A percentile compares a stretch with the other conserved stretches of the same genome.
phyloP scores from a whole-genome alignment of 2,329 filamentous ascomycete species.

The Fusarium robinianum region DNA sequence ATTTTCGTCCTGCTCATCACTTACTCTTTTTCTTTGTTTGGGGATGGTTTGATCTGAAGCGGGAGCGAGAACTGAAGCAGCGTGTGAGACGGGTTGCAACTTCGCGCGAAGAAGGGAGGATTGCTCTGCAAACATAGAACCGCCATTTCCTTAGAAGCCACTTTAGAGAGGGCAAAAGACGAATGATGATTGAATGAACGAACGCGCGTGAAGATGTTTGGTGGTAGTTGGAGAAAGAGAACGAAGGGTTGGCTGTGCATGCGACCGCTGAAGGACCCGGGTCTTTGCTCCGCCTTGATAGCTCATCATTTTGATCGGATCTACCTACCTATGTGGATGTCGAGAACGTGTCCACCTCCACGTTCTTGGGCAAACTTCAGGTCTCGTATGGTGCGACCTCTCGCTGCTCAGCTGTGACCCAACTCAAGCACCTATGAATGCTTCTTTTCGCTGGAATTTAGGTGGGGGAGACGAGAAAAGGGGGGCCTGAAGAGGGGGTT shows the following conservation, averaged over 20 bases:
- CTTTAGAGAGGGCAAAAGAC: conserved; percentile 24
- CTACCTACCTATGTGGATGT: too few relatives aligned
- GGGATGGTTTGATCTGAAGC: conserved; percentile 19
- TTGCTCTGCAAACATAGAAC: conserved; percentile 28
- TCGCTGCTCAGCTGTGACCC: too few relatives aligned
- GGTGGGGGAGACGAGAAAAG: conserved; percentile 18
- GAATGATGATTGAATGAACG: conserved; percentile 29
- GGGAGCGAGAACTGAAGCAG: conserved; percentile 24
- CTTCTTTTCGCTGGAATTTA: conserved; percentile 20
- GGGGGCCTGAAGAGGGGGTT: conserved; percentile 15
- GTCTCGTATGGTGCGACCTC: too few relatives aligned
- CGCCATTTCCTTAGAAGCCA: conserved; percentile 25
- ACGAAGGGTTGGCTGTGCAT: too few relatives aligned
- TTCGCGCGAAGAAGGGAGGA: conserved; percentile 14
- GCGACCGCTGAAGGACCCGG: too few relatives aligned
- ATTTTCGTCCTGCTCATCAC: conserved; percentile 1
- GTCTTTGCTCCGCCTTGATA: too few relatives aligned
- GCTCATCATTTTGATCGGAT: too few relatives aligned
- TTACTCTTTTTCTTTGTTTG: conserved; percentile 20
- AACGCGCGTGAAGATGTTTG: too few relatives aligned
- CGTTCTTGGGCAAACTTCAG: too few relatives aligned
- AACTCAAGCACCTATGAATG: conserved; percentile 14
- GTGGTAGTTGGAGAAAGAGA: too few relatives aligned
- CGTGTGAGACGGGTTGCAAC: conserved; percentile 19
- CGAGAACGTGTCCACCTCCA: too few relatives aligned